Evolutionary conservation across 2,329 filamentous ascomycete species (phyloP).

Genomic region (Didymellaceae sp.): DNA sequence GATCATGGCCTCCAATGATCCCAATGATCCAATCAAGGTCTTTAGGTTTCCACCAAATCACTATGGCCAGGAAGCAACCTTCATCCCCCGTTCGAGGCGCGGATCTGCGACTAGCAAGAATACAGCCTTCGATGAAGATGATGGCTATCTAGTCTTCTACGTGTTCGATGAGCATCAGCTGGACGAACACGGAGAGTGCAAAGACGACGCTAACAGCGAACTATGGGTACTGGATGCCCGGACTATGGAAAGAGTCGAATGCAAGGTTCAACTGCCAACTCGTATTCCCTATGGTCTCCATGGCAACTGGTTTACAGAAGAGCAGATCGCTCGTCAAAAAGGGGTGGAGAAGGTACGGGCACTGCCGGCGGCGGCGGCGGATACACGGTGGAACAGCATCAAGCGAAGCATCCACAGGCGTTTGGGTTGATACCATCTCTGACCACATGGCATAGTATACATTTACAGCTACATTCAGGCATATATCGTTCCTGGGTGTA

Average conservation of each 20-base stretch:
- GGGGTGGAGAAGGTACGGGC: constrained; percentile 31
- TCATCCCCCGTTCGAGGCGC: constrained; percentile 56
- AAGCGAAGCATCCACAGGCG: constrained; percentile 19
- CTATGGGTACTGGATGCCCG: constrained; percentile 72
- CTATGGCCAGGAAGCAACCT: constrained; percentile 72
- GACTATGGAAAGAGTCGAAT: constrained; percentile 67
- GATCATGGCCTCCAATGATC: constrained; percentile 53
- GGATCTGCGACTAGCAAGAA: constrained; percentile 3
- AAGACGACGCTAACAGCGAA: constrained; percentile 58
- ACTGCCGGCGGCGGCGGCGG: constrained; percentile 18
- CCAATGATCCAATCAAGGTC: constrained; percentile 63
- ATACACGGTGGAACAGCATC: constrained; percentile 17
- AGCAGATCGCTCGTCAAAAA: constrained; percentile 42
- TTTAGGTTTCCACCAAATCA: constrained; percentile 67
- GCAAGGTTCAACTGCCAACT: constrained; percentile 66
- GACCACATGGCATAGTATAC: neutral
- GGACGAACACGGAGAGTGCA: constrained; percentile 57
- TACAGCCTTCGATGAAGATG: constrained; percentile 59
- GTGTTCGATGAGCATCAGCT: constrained; percentile 74
- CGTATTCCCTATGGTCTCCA: constrained; percentile 73
- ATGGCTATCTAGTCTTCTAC: constrained; percentile 71
- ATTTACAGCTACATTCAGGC: neutral
- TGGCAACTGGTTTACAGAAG: constrained; percentile 49
- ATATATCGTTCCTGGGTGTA: neutral
- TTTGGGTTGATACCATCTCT: constrained; percentile 17